Base-by-base conservation (phyloP, 1,284 basidiomycete genomes). In the Heterobasidion occidentale region DNA sequence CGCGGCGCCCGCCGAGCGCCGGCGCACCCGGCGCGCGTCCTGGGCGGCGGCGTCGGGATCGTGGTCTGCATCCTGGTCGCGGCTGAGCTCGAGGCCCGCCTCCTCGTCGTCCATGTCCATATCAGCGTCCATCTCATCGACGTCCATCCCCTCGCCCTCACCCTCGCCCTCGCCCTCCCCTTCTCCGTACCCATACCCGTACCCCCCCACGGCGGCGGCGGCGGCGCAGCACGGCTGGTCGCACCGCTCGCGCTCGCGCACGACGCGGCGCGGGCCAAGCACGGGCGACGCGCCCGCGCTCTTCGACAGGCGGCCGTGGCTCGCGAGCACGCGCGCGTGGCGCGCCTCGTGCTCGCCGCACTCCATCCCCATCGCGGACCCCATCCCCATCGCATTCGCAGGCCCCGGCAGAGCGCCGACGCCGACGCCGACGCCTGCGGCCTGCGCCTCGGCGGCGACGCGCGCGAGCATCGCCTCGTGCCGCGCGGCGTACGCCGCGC, bases 401-500 rank as follows among this genome's bases (percentile, higher is more conserved):
- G n/a, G n/a, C n/a, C n/a, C n/a, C n/a, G n/a, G n/a, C n/a, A n/a
- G n/a, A n/a, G n/a, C 42, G 42, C 42, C 17, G 3, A 45, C 17
- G 12, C 42, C 42, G 2, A 12, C 17, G 12, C 42, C 42, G 3
- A 44, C 12, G 12, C 42, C 17, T 2, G 17, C 17, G 14, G 17
- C 42, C 38, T 86, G 77, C 15, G 84, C 73, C 63, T 89, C 83
- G 62, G 81, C 84, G 68, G 94, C 91, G 20, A 90, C 91, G 19
- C 90, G 79, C 35, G 90, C 80, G 56, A 93, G 78, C 3, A 88
- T 88, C 60, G 91, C 90, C 49, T 83, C 80, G 63, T 90, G 90
- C 9, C 84, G 80, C 14, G 88, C 80, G 66, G 94, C 91, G 70
- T 89, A 95, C 66, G 93, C 89, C 7, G 90, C 92, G 44, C 92